Evolutionary conservation across 2,329 filamentous ascomycete genomes (phyloP), one percentile per base, ranked within the genome.

Genomic region (Trichoderma lentiforme): DNA sequence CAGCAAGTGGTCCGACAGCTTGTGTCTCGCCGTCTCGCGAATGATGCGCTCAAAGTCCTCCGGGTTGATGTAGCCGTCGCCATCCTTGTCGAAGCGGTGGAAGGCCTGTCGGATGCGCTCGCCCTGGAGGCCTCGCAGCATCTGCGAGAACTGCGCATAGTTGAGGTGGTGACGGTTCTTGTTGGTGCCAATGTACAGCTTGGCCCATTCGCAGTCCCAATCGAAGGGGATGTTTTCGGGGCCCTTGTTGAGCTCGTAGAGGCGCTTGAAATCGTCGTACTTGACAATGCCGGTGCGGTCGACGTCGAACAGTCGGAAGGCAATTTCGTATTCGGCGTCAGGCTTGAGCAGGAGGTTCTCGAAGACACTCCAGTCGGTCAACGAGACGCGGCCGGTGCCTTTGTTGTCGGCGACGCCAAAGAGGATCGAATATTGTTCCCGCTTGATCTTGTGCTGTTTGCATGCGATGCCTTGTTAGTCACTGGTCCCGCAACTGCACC

Each of bases 1-100:
- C 64, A 99, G 87, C 56, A 99, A 86, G 82, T 99, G 95, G 83
- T 99, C 96, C 0, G 95, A 98, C 74, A 99, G 90, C 89, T 99
- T 99, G 86, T 99, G 96, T 79, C 89, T 91, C 18, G 95, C 91
- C 1, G 95, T 98, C 83, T 97, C 93, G 73, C 93, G 87, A 79
- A 99, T 97, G 83, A 99, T 99, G 83, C 93, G 92, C 86, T 97
- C 94, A 82, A 99, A 99, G 76, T 99, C 92, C 75, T 97, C 92
- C 1, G 96, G 94, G 81, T 97, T 92, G 77, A 99, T 98, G 85
- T 93, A 98, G 71, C 96, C 96, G 80, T 98, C 95, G 67, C 91
- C 92, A 78, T 98, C 92, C 82, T 90, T 93, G 84, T 99, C 96
- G 75, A 97, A 95, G 73, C 91, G 85, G 79, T 96, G 91, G 86